Conservation (phyloP, 345 rosid genomes). For the Boechera stricta region DNA sequence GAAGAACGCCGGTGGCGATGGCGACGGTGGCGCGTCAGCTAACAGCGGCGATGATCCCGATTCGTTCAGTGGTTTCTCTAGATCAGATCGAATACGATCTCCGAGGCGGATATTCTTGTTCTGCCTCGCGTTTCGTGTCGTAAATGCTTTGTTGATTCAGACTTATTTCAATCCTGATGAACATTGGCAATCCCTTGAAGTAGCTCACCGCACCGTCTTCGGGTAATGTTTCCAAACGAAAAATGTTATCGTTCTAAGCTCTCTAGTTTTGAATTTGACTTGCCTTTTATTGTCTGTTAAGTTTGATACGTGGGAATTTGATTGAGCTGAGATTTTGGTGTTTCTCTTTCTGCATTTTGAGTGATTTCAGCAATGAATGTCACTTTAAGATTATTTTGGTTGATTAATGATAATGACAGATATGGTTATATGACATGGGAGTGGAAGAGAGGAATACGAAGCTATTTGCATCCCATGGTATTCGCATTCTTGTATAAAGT, state of each 20-base stretch:
- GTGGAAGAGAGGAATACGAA: slow-evolving; percentile 84
- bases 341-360: background rate
- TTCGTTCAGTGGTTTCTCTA: background rate
- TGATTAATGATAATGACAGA: slow-evolving; percentile 48
- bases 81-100: slow-evolving; percentile 32
- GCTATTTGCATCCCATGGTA: slow-evolving; percentile 90
- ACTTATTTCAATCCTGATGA: slow-evolving; percentile 94
- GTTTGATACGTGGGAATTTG: background rate
- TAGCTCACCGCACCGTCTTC: slow-evolving; percentile 71
- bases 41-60: background rate
- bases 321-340: background rate
- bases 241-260: background rate
- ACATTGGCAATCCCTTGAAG: slow-evolving; percentile 95
- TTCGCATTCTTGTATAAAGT: slow-evolving; percentile 72
- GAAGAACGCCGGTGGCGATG: slow-evolving; percentile 32
- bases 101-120: slow-evolving; percentile 49
- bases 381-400: background rate
- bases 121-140: slow-evolving; percentile 66
- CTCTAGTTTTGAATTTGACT: background rate
- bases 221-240: slow-evolving; percentile 56
- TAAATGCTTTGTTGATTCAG: slow-evolving; percentile 73
- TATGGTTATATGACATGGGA: slow-evolving; percentile 98
- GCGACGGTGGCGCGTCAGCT: slow-evolving; percentile 12
- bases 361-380: slow-evolving; percentile 2
- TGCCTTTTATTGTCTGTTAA: background rate